phyloP scores from a whole-genome alignment of 305 asterid species.

The Euphrasia arctica region DNA sequence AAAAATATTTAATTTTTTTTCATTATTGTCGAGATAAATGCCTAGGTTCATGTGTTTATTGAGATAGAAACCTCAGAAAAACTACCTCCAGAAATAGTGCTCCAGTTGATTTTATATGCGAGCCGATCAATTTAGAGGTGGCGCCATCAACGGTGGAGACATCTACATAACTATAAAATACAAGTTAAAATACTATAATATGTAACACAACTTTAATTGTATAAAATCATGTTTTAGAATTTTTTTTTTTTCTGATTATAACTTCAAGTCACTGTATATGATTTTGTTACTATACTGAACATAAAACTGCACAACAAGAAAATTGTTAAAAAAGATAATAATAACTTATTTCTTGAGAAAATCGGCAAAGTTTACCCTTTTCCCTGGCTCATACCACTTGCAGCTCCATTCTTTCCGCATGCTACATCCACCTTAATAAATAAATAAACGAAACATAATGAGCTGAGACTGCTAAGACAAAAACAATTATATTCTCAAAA shows the following conservation, averaged over 20 bases:
- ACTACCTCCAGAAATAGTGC: slow-evolving; percentile 84
- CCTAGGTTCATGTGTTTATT: slow-evolving; percentile 6
- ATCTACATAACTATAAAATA: slow-evolving; percentile 59
- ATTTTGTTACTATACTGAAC: not conserved
- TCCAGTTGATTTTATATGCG: slow-evolving; percentile 65
- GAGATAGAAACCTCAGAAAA: slow-evolving; percentile 15
- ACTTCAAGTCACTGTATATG: not conserved
- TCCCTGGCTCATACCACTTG: slow-evolving; percentile 77
- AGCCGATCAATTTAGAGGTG: slow-evolving; percentile 68
- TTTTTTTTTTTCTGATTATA: not conserved
- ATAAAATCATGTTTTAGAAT: too few relatives aligned
- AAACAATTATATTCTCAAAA: slow-evolving; percentile 9
- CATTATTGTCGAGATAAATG: not conserved
- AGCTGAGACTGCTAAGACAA: slow-evolving; percentile 16
- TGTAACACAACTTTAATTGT: not conserved
- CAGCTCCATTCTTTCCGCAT: slow-evolving; percentile 78
- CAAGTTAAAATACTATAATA: not conserved
- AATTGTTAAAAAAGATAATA: slow-evolving; percentile 1
- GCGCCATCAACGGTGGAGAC: slow-evolving; percentile 82
- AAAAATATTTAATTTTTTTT: not conserved
- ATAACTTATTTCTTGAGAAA: slow-evolving; percentile 4
- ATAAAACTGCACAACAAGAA: not conserved
- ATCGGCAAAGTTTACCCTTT: slow-evolving; percentile 54
- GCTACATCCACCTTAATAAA: slow-evolving; percentile 61
- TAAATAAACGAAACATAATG: not conserved